Evolutionary conservation across 164 flowering plant genomes (phyloP), one percentile per base, ranked within the genome.

Genomic region (Berberis vulgaris): DNA sequence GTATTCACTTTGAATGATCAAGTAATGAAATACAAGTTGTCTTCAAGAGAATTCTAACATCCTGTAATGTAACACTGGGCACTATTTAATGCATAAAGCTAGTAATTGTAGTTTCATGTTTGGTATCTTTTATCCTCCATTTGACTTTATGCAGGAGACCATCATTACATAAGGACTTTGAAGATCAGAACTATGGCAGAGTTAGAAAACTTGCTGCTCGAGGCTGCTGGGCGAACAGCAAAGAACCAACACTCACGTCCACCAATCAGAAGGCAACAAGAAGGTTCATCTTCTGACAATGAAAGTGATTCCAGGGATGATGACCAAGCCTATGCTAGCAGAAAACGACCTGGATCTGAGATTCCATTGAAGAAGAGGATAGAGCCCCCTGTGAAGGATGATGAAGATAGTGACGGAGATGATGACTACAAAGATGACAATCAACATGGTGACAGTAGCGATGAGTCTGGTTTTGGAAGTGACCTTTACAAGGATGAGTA

Each of bases 191-290:
- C n/a, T 64, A 89, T 89, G 98, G 87, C 87, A 7, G 96, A 93
- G 57, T 79, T 90, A 69, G 97, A 90, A 60, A 77, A 88, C 68
- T 71, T 94, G 82, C 93, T 94, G 9, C 73, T 87, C 45, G 93
- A 94, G 75, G 97, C 96, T 44, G 97, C 97, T 2, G 98, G 98
- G 54, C 83, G 96, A 70, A 88, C 78, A 45, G 88, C 89, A 49
- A 82, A 83, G 68, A 86, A 77, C 66, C 82, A 85, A 5, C 82
- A 77, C 59, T 80, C 93, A 4, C 79, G 66, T 63, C 76, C 86
- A 3, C 68, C 86, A 43, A 72, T 91, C 12, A 77, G 82, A 66
- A 83, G 95, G 68, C 72, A 78, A 41, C 79, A 79, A 38, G 88
- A 81, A 53, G 86, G 78, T 66, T 84, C 96, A 5, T 83, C 84